These are phyloP conservation scores for Aspergillus sp. DNA, from an alignment of 2,329 filamentous ascomycete species.

Conservation along the genomic window DNA sequence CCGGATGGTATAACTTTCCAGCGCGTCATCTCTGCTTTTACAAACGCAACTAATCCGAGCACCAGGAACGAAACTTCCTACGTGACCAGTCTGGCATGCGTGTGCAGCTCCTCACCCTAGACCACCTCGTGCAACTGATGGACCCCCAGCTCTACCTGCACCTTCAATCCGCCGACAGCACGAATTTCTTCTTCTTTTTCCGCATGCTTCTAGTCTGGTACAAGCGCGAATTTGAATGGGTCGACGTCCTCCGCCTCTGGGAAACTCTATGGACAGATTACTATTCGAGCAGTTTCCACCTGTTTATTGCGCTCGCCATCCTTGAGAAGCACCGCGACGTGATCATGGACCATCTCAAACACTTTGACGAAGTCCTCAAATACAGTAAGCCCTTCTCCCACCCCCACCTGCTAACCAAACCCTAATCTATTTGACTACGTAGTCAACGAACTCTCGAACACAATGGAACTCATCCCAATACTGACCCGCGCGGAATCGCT, in stretches of 20 bases:
- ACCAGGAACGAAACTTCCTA: slow-evolving; percentile 82
- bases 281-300: slow-evolving; percentile 81
- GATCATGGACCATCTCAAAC: slow-evolving; percentile 89
- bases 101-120: slow-evolving; percentile 80
- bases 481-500: slow-evolving; percentile 84
- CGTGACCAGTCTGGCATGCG: slow-evolving; percentile 97
- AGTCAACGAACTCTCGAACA: slow-evolving; percentile 94
- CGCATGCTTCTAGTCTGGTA: slow-evolving; percentile 99
- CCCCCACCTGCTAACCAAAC: background rate
- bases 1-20: slow-evolving; percentile 64
- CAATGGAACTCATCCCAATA: slow-evolving; percentile 84
- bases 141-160: slow-evolving; percentile 92
- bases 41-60: slow-evolving; percentile 4
- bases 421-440: background rate
- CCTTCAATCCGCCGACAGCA: slow-evolving; percentile 84
- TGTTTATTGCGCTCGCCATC: slow-evolving; percentile 91
- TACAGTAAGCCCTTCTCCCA: slow-evolving; percentile 63
- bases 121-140: slow-evolving; percentile 95
- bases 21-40: background rate
- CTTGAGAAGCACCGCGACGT: slow-evolving; percentile 94
- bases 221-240: slow-evolving; percentile 93
- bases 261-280: slow-evolving; percentile 94
- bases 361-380: slow-evolving; percentile 96
- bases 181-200: slow-evolving; percentile 99
- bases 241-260: slow-evolving; percentile 83